Percentiles rank a stretch among this genome's conserved stretches.
Evolutionary conservation across 2,329 filamentous ascomycete species (phyloP).

Genomic region (Fusarium praegraminearum): DNA sequence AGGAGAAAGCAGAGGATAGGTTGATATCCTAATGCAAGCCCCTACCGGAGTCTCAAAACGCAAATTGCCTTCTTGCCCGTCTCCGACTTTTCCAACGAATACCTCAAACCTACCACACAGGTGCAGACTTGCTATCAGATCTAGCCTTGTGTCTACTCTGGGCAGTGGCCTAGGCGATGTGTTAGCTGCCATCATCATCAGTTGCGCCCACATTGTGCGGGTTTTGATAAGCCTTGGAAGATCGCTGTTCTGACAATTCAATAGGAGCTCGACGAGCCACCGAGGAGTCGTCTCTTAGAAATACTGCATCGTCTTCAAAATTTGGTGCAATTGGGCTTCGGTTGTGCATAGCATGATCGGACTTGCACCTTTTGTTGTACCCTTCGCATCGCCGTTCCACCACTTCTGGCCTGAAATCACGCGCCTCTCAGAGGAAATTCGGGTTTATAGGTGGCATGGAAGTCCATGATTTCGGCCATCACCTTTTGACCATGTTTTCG

Average conservation of each 20-base stretch:
- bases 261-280: too few species aligned
- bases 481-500: too few species aligned
- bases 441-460: too few species aligned
- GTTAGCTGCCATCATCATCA: background rate
- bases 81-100: background rate
- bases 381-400: too few species aligned
- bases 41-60: background rate
- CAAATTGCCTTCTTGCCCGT: background rate
- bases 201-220: too few species aligned
- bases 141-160: background rate
- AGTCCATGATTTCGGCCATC: too few species aligned
- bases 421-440: too few species aligned
- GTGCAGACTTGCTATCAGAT: background rate
- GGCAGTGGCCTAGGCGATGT: too few species aligned
- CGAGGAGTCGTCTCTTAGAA: background rate
- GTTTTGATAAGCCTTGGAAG: background rate
- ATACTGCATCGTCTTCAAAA: too few species aligned
- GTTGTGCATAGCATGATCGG: background rate
- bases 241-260: background rate
- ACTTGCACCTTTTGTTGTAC: background rate
- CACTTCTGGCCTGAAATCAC: too few species aligned
- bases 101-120: background rate
- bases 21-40: background rate
- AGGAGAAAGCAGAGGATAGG: constrained; percentile 57
- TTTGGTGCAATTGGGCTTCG: accelerated